Evolutionary conservation across 208 protist genomes (phyloP), one percentile per base, ranked within the genome.

Genomic region (Crithidia bombi): DNA sequence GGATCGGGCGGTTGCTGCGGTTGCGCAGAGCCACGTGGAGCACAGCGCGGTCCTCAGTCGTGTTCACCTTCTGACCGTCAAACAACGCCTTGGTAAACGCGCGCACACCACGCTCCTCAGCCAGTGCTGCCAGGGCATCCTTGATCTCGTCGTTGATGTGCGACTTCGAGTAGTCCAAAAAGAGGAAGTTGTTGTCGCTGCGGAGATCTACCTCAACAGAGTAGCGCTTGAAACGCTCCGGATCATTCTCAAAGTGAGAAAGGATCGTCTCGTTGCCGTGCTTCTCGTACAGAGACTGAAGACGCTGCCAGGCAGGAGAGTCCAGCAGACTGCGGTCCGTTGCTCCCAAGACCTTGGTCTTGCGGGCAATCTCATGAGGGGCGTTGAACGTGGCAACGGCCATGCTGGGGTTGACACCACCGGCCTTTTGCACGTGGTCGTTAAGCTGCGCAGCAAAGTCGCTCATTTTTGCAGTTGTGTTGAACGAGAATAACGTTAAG

Each of bases 161-260:
- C 44, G 98, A 95, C 74, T 99, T 99, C 43, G 92, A 98, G 71
- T 97, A 99, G 83, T 99, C 98, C 21, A 95, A 67, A 30, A 99
- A 87, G 32, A 99, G 70, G 54, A 98, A 89, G 43, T 91, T 90
- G 66, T 78, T 79, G 47, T 91, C 79, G 25, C 69, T 73, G 33
- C 75, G 77, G 17, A 91, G 72, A 46, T 87, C 79, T 23, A 95
- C 72, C 65, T 90, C 74, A 26, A 93, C 25, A 21, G 85, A 91
- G 65, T 94, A 90, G 23, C 82, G 72, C 36, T 79, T 19, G 52
- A 93, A 92, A n/a, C 91, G 78, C 33, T 93, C 69, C 12, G 50
- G 43, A 44, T 93, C 81, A 3, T 69, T 69, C 55, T 91, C 79
- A 56, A 94, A 94, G 66, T 88, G 63, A 1, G 87, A 82, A 14